Evolutionary conservation across 306 rosid species (phyloP).

Genomic region (Oemleria cerasiformis): DNA sequence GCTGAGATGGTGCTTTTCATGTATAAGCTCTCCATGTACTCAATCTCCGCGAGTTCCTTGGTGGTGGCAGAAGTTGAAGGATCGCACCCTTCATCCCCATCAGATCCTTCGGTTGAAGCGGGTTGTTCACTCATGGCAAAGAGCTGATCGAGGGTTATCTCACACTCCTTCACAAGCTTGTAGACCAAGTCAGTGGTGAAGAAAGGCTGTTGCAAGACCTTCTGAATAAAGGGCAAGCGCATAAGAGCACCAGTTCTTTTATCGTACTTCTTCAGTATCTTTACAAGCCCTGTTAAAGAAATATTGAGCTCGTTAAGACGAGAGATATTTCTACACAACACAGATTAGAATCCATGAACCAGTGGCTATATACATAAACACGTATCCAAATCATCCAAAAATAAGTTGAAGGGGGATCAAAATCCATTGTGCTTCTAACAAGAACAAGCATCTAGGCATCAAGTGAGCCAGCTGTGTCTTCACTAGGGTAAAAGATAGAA

Average conservation of each 20-base stretch:
- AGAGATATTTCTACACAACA: background rate
- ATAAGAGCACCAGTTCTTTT: conserved; percentile 97
- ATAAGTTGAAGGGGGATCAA: background rate
- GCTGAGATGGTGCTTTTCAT: conserved; percentile 86
- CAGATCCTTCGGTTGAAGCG: conserved; percentile 39
- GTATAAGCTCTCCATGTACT: conserved; percentile 77
- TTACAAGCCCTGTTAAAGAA: conserved; percentile 66
- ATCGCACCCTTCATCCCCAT: conserved; percentile 43
- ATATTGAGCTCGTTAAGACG: conserved; percentile 1
- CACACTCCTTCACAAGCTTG: conserved; percentile 97
- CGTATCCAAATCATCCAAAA: background rate
- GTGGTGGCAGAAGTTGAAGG: conserved; percentile 58
- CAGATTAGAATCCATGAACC: background rate
- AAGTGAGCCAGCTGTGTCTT: background rate
- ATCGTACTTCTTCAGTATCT: conserved; percentile 95
- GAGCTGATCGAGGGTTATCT: conserved; percentile 74
- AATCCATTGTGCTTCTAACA: background rate
- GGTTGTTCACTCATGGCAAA: conserved; percentile 49
- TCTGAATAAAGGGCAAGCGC: conserved; percentile 94
- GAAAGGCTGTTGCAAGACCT: conserved; percentile 93
- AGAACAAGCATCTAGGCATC: background rate
- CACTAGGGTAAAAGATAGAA: background rate
- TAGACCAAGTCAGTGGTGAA: conserved; percentile 86
- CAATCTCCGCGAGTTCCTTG: conserved; percentile 70
- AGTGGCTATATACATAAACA: background rate